Base-by-base conservation (phyloP, 305 asterid genomes). In the Fraxinus platypoda region DNA sequence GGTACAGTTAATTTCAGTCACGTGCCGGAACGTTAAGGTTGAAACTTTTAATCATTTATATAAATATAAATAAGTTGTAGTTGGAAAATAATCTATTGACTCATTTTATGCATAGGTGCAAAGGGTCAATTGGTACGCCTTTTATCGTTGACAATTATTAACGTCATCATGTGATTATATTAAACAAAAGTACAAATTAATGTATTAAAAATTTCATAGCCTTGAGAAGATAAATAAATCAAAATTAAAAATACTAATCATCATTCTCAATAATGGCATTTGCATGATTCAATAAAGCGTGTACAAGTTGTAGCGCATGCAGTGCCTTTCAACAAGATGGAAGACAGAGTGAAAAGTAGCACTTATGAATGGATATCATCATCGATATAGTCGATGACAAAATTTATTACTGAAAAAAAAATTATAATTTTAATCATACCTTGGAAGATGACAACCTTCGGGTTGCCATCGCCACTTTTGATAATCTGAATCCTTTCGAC, bases 381-480 rank as follows among this genome's bases (percentile, higher is more conserved):
- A 64, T 64, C 6, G 13, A 19, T 59, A 54, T 8, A 54, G 21
- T 7, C 66, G 19, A 54, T 6, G 26, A 4, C 66, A 43, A 3
- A 7, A 59, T 8, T 3, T 0, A 23, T 23, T 21, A 2, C 68
- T 6, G 0, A 59, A 35, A 3, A 1, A 66, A 43, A 3, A 82
- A 34, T 15, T 11, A 62, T n/a, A 3, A 57, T 62, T 17, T 43
- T 3, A 83, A 37, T 49, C 30, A 1, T 87, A 92, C 99, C 97
- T 90, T 3, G 98, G 97, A 89, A 95, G 91, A 82, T 92, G 26
- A 80, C 98, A 95, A 0, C 57, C 82, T 7, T 86, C 80, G 6
- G 99, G 98, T 72, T 88, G 90, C 99, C 99, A 95, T 25, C 97
- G 88, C 99, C 99, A 95, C 71, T 91, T 94, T 78, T 82, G 95